phyloP scores from a whole-genome alignment of 345 rosid species.

The Syzygium jambos region DNA sequence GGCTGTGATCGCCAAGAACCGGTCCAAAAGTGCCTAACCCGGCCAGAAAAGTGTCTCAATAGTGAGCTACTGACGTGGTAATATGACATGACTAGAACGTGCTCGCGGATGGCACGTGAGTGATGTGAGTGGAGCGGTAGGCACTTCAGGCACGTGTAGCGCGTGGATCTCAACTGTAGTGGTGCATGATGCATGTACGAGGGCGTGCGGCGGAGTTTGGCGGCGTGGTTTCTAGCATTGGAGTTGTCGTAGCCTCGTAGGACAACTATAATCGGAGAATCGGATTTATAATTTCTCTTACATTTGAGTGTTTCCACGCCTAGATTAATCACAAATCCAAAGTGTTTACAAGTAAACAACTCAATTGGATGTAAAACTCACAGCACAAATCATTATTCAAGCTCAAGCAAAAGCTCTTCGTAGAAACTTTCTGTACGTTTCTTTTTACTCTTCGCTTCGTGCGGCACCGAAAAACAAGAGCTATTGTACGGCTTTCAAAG shows the following conservation, averaged over 20 bases:
- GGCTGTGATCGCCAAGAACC: neutral
- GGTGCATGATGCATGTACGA: neutral
- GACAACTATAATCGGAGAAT: too few relatives aligned
- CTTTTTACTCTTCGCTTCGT: neutral
- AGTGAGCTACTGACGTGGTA: neutral
- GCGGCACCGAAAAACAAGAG: neutral
- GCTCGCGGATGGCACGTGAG: neutral
- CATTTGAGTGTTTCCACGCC: neutral
- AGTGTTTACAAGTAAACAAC: too few relatives aligned
- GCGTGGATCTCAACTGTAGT: neutral
- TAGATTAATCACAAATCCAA: too few relatives aligned
- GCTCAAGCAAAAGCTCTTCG: neutral
- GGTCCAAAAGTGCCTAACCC: neutral
- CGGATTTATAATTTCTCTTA: rapidly evolving
- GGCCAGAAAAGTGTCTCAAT: too few relatives aligned
- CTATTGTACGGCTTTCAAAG: neutral
- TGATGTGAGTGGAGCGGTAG: neutral
- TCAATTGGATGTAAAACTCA: too few relatives aligned
- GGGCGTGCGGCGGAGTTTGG: neutral
- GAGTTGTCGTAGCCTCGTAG: too few relatives aligned
- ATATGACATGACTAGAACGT: neutral
- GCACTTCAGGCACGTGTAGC: neutral
- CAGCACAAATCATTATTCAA: neutral
- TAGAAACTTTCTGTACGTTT: neutral
- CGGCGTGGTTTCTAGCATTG: neutral